Evolutionary conservation across 2,329 filamentous ascomycete species (phyloP), one percentile per base, ranked within the genome.

Genomic region (Colletotrichum navitas): DNA sequence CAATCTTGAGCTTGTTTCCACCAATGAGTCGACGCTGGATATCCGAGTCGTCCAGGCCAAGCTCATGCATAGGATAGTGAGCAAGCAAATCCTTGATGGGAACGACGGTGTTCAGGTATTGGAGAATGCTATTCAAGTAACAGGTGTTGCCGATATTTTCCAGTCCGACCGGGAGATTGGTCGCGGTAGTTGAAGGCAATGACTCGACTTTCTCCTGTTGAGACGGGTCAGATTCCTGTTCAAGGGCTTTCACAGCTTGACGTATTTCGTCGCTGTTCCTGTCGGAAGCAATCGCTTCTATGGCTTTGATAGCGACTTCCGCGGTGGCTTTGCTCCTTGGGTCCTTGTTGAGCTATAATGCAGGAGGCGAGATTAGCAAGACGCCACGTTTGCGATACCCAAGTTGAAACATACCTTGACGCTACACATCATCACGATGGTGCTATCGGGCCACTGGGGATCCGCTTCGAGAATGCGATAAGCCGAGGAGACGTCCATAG

Each of bases 61-160:
- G 89, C 74, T 91, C 89, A 76, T 92, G 89, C 5, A 90, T 81
- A 34, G 95, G 90, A 75, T 93, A 94, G 61, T 94, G 86, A 69
- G 97, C 85, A 3, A 98, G 91, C 74, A 98, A 88, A 6, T 96
- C 88, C 61, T 95, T 90, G 39, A 98, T 86, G 2, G 93, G 91
- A 73, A 91, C 92, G 66, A 98, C 89, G 0, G 95, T 97, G 79
- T 97, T 98, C 75, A 98, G 92, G 79, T 97, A 98, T 77, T 99
- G 96, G 12, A 99, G 86, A 60, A 99, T 88, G 81, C 95, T 98
- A 84, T 99, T 99, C 66, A 99, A 87, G 77, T 99, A 99, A 80
- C 96, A 99, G 0, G 97, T 99, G 78, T 99, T 99, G 71, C 96
- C 95, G 68, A 98, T 97, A 76, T 98, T 99, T 74, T 91, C 89